Evolutionary conservation across 139 green algal species (phyloP).

Genomic region (Chlamydomonas schloesseri): DNA sequence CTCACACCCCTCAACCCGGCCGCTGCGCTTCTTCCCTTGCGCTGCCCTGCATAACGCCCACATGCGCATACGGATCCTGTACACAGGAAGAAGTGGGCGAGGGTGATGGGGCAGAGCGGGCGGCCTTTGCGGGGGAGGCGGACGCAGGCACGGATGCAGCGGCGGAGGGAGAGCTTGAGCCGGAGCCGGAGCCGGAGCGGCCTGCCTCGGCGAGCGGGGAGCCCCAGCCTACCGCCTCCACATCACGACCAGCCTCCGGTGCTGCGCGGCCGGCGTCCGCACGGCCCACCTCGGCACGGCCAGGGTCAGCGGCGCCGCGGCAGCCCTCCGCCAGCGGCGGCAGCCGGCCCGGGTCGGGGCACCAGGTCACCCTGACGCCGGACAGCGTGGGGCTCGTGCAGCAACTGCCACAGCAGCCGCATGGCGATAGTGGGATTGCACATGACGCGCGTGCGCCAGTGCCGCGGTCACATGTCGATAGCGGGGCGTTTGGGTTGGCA

Average conservation of each 20-base stretch:
- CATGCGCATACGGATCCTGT: not conserved
- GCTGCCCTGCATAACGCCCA: not conserved
- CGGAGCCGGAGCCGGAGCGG: not conserved
- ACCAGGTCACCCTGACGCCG: not conserved
- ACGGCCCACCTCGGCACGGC: not conserved
- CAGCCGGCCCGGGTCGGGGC: conserved; percentile 11
- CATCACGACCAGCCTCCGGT: conserved; percentile 13
- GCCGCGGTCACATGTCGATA: no score
- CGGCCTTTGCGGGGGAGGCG: not conserved
- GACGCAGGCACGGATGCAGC: not conserved
- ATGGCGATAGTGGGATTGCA: no score
- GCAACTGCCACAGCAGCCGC: not conserved
- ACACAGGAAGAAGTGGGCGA: not conserved
- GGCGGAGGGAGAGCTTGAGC: not conserved
- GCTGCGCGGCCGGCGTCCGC: not conserved
- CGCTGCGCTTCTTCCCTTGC: not conserved
- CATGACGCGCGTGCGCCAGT: no score
- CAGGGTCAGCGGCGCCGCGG: not conserved
- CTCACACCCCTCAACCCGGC: no score
- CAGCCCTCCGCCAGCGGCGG: not conserved
- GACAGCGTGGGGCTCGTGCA: conserved; percentile 6
- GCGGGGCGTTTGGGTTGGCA: no score
- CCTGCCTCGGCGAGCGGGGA: not conserved
- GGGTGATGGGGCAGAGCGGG: not conserved
- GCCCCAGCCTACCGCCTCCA: conserved; percentile 14